Base-by-base conservation (phyloP, 352 stramenopile species). In the Pythium chondricola region DNA sequence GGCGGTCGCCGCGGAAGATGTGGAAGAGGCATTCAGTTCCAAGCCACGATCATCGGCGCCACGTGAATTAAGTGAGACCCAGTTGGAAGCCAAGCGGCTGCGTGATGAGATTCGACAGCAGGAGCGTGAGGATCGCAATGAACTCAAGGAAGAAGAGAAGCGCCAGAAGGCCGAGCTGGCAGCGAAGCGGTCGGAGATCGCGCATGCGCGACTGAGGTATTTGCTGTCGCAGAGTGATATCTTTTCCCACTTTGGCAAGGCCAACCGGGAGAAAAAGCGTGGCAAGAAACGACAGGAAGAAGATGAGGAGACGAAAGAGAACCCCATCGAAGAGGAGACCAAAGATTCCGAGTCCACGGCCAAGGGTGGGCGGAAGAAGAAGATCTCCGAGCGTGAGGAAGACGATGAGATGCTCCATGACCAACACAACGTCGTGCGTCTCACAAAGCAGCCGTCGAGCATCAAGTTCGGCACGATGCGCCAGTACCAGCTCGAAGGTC, bases 401-500 rank as follows among this genome's bases (percentile, higher is more conserved):
- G 80, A 92, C 40, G 78, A 88, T 26, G 68, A 73, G n/a, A 56
- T 90, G 48, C 53, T 88, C 29, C 68, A 78, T 14, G 77, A 88
- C 58, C 84, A 84, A 61, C 59, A 91, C 58, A 74, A 96, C 43
- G 85, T 95, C 21, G 87, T 97, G 46, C 74, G 97, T 3, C 72
- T 97, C 33, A 92, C 86, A 10, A 85, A 97, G 47, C 85, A 95
- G 43, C 94, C 95, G 41, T 91, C 72, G 1, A 67, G 83, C n/a
- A 96, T 97, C 66, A 88, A 97, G 50, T 92, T 88, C 54, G 88
- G 94, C 30, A 88, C 63, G 2, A 98, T 99, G 95, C 89, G 97
- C 53, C 83, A 96, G 62, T 99, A 99, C 72, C 97, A 99, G 67
- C 60, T 99, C 20, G 80, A 93, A 61, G 97, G 97, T n/a, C 71